Evolutionary conservation across 2,329 filamentous ascomycete genomes (phyloP).

Genomic region (Xylaria sp.): DNA sequence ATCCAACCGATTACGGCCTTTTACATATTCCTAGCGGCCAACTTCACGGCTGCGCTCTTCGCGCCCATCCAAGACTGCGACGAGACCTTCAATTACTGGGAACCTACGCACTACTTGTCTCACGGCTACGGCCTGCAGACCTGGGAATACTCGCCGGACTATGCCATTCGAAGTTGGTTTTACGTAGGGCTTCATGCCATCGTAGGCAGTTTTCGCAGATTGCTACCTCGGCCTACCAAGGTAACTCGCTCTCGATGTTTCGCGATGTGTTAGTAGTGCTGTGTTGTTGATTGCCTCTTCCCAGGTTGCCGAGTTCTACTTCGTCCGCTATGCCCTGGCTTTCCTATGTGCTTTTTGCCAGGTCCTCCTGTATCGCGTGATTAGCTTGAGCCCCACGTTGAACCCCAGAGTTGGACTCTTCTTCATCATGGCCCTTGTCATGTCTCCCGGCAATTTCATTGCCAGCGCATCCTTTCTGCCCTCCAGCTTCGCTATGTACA

Average conservation of each 20-base stretch:
- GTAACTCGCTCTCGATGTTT: constrained; percentile 46
- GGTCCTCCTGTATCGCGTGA: constrained; percentile 80
- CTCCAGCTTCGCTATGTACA: constrained; percentile 97
- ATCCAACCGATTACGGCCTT: constrained; percentile 81
- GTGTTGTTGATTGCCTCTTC: constrained; percentile 26
- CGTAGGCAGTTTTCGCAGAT: constrained; percentile 71
- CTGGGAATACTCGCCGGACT: constrained; percentile 98
- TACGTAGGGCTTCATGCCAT: constrained; percentile 85
- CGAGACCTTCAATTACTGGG: constrained; percentile 99
- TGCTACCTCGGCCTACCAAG: constrained; percentile 71
- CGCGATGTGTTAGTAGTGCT: neutral
- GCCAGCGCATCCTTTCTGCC: constrained; percentile 87
- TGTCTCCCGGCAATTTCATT: constrained; percentile 93
- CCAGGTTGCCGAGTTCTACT: constrained; percentile 82
- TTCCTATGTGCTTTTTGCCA: constrained; percentile 83
- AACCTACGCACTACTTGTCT: constrained; percentile 91
- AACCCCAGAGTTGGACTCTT: constrained; percentile 86
- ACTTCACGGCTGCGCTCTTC: constrained; percentile 79
- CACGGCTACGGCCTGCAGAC: constrained; percentile 95
- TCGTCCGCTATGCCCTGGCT: constrained; percentile 79
- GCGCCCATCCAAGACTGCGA: constrained; percentile 98
- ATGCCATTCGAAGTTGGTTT: constrained; percentile 93
- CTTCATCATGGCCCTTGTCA: constrained; percentile 79
- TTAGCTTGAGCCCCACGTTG: constrained; percentile 71
- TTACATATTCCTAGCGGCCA: constrained; percentile 79